Base-by-base conservation (phyloP, 768 basidiomycete species). In the Tremella fuciformis region DNA sequence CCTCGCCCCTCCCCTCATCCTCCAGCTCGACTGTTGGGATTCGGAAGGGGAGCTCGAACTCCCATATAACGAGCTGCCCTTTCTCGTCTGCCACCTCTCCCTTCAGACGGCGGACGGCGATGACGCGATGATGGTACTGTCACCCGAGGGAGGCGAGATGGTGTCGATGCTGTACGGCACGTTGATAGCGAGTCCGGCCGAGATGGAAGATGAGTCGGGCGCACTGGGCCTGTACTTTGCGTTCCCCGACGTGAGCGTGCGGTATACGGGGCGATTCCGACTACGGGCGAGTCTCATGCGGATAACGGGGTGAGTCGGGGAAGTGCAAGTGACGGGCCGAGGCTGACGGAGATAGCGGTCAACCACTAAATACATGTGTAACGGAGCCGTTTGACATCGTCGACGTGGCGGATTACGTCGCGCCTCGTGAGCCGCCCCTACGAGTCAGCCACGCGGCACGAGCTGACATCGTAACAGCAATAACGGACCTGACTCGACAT, bases 191-290 rank as follows among this genome's bases (percentile, higher is more conserved):
- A 86, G 88, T 1, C 83, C 89, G 4, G 86, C 92, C 47, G 83
- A 86, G 50, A 79, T 91, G 68, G 84, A 87, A 61, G 88, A 94
- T 75, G 81, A 88, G 39, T 84, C 88, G 74, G 89, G 89, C 57
- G 84, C 86, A 50, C 80, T 82, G 67, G 88, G 91, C n/a, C 80
- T 89, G 46, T 92, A 88, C 76, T 92, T 96, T 69, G 78, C 91
- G 54, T 96, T 93, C 70, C 86, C 91, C 7, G 91, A 96, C 76
- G 89, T 89, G 67, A 90, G 89, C 73, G 84, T 94, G 57, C 83
- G 89, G 16, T 83, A 83, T 80, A 81, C 83, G 22, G 91, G 91
- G 8, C 82, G 81, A 16, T 96, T 86, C 78, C 83, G 84, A 69
- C 81, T 93, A 55, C 83, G 85, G 52, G 82, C 91, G 55, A 85